These are phyloP conservation scores for Moniliophthora roreri DNA, from an alignment of 1,284 basidiomycete genomes.

Conservation along the genomic window DNA sequence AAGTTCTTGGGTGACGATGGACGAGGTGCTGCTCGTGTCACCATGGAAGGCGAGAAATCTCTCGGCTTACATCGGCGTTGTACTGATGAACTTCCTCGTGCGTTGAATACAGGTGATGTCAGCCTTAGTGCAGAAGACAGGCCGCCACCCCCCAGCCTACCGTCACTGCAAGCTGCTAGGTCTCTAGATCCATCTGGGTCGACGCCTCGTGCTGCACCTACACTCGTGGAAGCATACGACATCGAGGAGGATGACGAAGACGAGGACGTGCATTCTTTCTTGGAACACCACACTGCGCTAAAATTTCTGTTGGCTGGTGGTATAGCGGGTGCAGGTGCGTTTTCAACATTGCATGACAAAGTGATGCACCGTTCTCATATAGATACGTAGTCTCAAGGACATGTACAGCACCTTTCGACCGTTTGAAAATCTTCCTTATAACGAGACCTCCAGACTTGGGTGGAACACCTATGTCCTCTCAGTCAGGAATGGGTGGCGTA, in stretches of 20 bases:
- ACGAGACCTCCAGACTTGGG: slow-evolving; percentile 76
- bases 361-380: slow-evolving; percentile 3
- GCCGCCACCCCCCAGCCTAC: slow-evolving; percentile 37
- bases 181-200: slow-evolving; percentile 13
- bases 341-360: slow-evolving; percentile 5
- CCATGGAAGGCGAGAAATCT: slow-evolving; percentile 75
- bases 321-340: slow-evolving; percentile 86
- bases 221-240: slow-evolving; percentile 32
- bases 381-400: slow-evolving; percentile 78
- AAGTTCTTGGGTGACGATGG: slow-evolving; percentile 76
- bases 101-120: slow-evolving; percentile 60
- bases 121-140: slow-evolving; percentile 72
- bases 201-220: slow-evolving; percentile 10
- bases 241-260: slow-evolving; percentile 56
- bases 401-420: slow-evolving; percentile 97
- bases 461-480: slow-evolving; percentile 46
- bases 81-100: slow-evolving; percentile 18
- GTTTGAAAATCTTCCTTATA: slow-evolving; percentile 96
- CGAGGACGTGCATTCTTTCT: slow-evolving; percentile 60
- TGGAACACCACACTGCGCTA: slow-evolving; percentile 75
- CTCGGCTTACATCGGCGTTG: neutral
- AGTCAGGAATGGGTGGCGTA: slow-evolving; percentile 55
- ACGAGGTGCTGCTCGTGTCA: slow-evolving; percentile 74
- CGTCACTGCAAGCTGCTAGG: slow-evolving; percentile 16
- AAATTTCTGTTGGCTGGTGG: slow-evolving; percentile 94